Evolutionary conservation across 2,329 filamentous ascomycete genomes (phyloP), one percentile per base, ranked within the genome.

Genomic region (Nemania diffusa): DNA sequence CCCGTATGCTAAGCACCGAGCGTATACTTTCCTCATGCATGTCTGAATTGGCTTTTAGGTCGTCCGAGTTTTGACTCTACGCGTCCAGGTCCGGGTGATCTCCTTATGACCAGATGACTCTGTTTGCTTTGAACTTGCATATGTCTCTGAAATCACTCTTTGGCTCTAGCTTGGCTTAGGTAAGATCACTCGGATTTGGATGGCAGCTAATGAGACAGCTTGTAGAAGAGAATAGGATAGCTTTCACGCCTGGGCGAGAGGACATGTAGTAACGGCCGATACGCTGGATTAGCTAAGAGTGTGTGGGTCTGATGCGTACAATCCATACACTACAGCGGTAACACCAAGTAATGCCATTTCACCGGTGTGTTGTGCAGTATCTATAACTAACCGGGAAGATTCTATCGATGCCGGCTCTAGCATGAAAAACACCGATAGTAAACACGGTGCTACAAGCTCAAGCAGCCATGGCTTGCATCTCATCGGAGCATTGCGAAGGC

Each of bases 1-100:
- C 20, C 63, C 44, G 51, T 32, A 52, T 44, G 13, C 51, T 22
- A 46, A 57, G 34, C 22, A 46, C 37, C 17, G 37, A 13, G 17
- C 37, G 11, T 17, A 17, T 17, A 40, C 15, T 40, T 11, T 4
- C 11, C 11, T 40, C 15, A 15, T 15, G 37, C 15, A 40, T 13
- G 17, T 17, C 37, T 20, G 20, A 17, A 42, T 50, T 40, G 24
- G 5, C 22, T 57, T 17, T n/a, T 42, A 4, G n/a, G 24, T 40
- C 42, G 13, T 57, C 24, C 17, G n/a, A 20, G 15, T 29, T 27
- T 50, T 46, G 37, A 24, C 29, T 20, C 13, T 32, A 55, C 17
- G 32, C 40, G 40, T 2, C 52, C 6, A 44, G 5, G 13, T 27
- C n/a, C 46, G 22, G 17, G 20, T 17, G 13, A 22, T 32, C 22